phyloP scores from a whole-genome alignment of 2,329 filamentous ascomycete species.

The Penicillium verrucosum region DNA sequence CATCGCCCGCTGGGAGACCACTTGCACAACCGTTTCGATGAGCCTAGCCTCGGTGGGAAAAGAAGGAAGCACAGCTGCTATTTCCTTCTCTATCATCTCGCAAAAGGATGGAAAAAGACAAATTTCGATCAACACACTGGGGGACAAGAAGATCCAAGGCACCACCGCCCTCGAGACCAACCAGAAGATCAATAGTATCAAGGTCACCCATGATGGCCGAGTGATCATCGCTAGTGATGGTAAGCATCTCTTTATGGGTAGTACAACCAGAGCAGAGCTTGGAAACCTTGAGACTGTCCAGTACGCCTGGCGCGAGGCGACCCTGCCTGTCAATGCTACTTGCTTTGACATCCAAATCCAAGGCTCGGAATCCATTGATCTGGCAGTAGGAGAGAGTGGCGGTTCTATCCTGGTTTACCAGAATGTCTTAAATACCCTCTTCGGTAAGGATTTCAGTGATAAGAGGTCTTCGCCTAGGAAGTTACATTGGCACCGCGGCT shows the following conservation, averaged over 20 bases:
- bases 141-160: slow-evolving; percentile 22
- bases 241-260: slow-evolving; percentile 60
- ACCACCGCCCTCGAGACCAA: slow-evolving; percentile 30
- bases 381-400: slow-evolving; percentile 72
- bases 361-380: slow-evolving; percentile 56
- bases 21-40: slow-evolving; percentile 34
- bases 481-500: slow-evolving; percentile 86
- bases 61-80: slow-evolving; percentile 27
- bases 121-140: slow-evolving; percentile 24
- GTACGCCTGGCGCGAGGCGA: slow-evolving; percentile 55
- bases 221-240: slow-evolving; percentile 40
- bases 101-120: slow-evolving; percentile 40
- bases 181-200: slow-evolving; percentile 30
- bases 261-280: slow-evolving; percentile 35
- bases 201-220: slow-evolving; percentile 30
- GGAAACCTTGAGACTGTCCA: slow-evolving; percentile 37
- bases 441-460: slow-evolving; percentile 30
- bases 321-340: slow-evolving; percentile 60
- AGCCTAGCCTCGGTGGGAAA: slow-evolving; percentile 26
- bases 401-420: slow-evolving; percentile 81
- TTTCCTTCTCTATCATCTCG: slow-evolving; percentile 40
- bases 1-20: slow-evolving; percentile 44
- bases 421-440: slow-evolving; percentile 56
- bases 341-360: slow-evolving; percentile 65
- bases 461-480: slow-evolving; percentile 55